phyloP scores from a whole-genome alignment of 2,329 filamentous ascomycete genomes.

The Lachnellula willkommii region DNA sequence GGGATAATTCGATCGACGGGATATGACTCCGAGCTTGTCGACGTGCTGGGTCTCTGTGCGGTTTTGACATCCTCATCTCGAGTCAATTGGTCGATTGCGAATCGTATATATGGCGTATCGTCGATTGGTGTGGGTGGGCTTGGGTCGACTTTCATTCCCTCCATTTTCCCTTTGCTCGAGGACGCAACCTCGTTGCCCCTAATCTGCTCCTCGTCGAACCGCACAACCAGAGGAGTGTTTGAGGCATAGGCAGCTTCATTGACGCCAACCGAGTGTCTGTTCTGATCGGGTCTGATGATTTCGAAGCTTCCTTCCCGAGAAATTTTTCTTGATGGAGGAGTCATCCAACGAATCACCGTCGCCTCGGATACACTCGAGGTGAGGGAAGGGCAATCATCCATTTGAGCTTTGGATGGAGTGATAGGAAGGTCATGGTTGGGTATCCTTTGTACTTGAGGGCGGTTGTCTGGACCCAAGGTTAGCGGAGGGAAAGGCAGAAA shows the following conservation, averaged over 20 bases:
- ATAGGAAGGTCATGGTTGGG: constrained; percentile 16
- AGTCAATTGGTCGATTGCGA: constrained; percentile 83
- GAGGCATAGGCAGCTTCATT: constrained; percentile 23
- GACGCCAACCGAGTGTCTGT: constrained; percentile 14
- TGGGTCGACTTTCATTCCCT: constrained; percentile 13
- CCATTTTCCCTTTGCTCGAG: constrained; percentile 14
- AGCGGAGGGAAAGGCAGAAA: constrained; percentile 14
- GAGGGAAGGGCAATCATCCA: constrained; percentile 23
- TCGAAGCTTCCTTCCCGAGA: constrained; percentile 9
- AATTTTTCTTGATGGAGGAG: constrained; percentile 18
- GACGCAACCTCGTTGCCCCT: constrained; percentile 19
- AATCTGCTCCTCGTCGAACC: constrained; percentile 28
- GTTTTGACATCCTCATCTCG: constrained; percentile 60
- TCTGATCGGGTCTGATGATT: constrained; percentile 11
- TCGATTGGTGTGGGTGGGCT: constrained; percentile 67
- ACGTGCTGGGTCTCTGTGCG: constrained; percentile 45
- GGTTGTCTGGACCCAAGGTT: constrained; percentile 16
- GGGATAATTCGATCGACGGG: constrained; percentile 46
- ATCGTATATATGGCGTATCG: constrained; percentile 81
- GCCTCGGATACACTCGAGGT: constrained; percentile 22
- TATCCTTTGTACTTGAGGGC: constrained; percentile 22
- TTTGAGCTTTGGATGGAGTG: constrained; percentile 20
- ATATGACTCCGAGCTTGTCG: constrained; percentile 39
- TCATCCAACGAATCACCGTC: constrained; percentile 27
- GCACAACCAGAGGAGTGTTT: constrained; percentile 20